Conservation (phyloP, 2,329 filamentous ascomycete species). For the Alternaria tenuissima region DNA sequence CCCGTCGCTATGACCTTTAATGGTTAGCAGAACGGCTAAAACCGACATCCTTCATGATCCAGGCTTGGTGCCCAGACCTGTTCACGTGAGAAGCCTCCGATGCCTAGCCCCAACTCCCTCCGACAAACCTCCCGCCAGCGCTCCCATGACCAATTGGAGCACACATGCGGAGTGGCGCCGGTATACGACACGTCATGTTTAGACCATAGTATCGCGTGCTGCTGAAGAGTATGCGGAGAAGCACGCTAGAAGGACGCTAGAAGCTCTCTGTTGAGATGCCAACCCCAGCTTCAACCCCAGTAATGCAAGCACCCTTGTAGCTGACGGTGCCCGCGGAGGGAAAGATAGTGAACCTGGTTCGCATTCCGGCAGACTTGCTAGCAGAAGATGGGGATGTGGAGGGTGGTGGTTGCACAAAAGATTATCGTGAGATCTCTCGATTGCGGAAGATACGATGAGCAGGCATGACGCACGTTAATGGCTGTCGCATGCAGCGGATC, state of each 20-base stretch:
- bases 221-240: constrained; percentile 24
- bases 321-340: neutral
- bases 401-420: neutral
- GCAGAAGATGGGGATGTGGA: neutral
- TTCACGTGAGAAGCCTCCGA: constrained; percentile 6
- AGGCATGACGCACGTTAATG: neutral
- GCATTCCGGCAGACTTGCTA: neutral
- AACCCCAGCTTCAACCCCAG: constrained; percentile 4
- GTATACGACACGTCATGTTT: constrained; percentile 9
- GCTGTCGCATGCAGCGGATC: neutral
- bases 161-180: constrained; percentile 4
- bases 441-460: neutral
- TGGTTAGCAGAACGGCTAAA: constrained; percentile 4
- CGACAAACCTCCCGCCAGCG: constrained; percentile 22
- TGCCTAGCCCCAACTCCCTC: constrained; percentile 11
- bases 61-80: constrained; percentile 6
- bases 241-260: constrained; percentile 34
- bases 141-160: constrained; percentile 7
- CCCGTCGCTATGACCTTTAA: neutral
- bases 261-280: constrained; percentile 25
- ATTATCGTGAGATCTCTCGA: neutral
- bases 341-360: constrained; percentile 3
- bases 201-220: neutral
- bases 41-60: neutral
- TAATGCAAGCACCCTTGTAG: constrained; percentile 7